phyloP scores from a whole-genome alignment of 2,329 filamentous ascomycete genomes.

The Cladosporium sp. region DNA sequence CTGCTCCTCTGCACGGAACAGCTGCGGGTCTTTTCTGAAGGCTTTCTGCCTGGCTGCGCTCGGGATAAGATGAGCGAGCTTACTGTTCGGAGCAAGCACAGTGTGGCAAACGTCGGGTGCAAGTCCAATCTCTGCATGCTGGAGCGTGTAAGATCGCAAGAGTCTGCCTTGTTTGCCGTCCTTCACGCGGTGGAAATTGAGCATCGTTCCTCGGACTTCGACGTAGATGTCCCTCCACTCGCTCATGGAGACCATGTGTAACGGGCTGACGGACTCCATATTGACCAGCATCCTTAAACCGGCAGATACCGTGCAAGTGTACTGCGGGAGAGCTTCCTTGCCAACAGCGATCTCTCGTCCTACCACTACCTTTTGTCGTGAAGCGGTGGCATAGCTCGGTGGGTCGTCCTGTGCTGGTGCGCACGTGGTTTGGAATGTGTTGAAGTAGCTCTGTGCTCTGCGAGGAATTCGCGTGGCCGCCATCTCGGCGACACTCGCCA shows the following conservation, averaged over 20 bases:
- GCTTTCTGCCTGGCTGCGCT: conserved; percentile 39
- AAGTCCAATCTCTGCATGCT: conserved; percentile 74
- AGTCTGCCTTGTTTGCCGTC: conserved; percentile 57
- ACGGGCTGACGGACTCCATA: conserved; percentile 36
- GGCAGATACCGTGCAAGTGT: conserved; percentile 35
- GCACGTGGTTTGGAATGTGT: conserved; percentile 37
- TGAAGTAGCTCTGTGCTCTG: conserved; percentile 37
- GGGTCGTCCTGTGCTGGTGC: conserved; percentile 32
- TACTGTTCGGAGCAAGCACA: conserved; percentile 44
- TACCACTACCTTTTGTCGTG: conserved; percentile 21
- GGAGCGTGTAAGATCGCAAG: conserved; percentile 68
- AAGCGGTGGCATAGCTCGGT: conserved; percentile 34
- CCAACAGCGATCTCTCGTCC: conserved; percentile 23
- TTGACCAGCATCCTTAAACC: conserved; percentile 36
- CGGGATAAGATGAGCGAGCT: conserved; percentile 49
- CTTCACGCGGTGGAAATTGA: conserved; percentile 66
- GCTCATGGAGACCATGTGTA: conserved; percentile 30
- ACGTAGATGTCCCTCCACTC: conserved; percentile 54
- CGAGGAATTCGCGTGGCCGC: conserved; percentile 21
- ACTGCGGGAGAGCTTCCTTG: conserved; percentile 34
- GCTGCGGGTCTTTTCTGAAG: conserved; percentile 48
- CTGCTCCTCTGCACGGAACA: conserved; percentile 48
- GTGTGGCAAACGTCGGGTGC: conserved; percentile 70
- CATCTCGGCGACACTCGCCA: background rate
- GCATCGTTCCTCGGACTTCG: conserved; percentile 66